Percentiles rank a stretch among this genome's conserved stretches.
phyloP scores from a whole-genome alignment of 805 yeast genomes.

The Ogataea kodamae region DNA sequence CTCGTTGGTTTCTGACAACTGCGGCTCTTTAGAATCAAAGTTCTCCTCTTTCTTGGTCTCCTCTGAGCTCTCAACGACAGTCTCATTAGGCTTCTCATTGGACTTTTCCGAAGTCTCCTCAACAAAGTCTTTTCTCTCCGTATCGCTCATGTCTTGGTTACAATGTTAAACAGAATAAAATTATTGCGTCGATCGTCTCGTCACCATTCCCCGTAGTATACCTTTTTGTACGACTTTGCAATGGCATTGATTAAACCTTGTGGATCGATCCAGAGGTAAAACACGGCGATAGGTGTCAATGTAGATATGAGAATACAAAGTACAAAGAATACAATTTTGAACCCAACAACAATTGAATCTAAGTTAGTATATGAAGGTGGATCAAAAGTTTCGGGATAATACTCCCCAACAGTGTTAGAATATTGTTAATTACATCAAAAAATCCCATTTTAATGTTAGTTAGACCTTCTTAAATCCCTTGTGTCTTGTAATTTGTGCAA shows the following conservation, averaged over 20 bases:
- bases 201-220: conserved; percentile 5
- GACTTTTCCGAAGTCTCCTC: conserved; percentile 7
- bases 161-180: conserved; percentile 4
- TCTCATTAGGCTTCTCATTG: conserved; percentile 4
- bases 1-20: no score
- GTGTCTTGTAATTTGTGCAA: no score
- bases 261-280: conserved; percentile 8
- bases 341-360: not conserved
- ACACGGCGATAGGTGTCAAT: conserved; percentile 4
- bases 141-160: conserved; percentile 6
- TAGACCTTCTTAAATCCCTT: no score
- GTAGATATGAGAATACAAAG: conserved; percentile 2
- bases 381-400: conserved; percentile 1
- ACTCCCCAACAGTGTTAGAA: conserved; percentile 2
- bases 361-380: not conserved
- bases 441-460: no score
- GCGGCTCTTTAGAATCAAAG: no score
- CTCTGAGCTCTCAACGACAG: conserved; percentile 2
- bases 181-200: conserved; percentile 13
- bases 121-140: conserved; percentile 4
- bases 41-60: conserved; percentile 4
- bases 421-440: no score
- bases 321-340: conserved; percentile 1
- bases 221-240: conserved; percentile 1
- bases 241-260: conserved; percentile 2